phyloP scores from a whole-genome alignment of 2,329 filamentous ascomycete genomes.

The Alternaria ventricosa region DNA sequence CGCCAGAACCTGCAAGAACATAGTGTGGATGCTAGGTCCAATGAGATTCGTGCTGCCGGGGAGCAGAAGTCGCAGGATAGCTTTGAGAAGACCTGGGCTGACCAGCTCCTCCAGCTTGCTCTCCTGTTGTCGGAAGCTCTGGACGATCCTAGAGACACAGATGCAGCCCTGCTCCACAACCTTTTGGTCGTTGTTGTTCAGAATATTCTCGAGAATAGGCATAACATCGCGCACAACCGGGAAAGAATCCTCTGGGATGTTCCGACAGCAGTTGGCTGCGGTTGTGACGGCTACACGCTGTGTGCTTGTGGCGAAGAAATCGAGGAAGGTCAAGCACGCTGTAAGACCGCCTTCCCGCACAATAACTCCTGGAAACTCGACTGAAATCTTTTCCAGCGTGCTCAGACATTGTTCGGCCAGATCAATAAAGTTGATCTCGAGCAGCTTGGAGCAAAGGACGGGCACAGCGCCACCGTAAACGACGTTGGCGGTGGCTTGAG shows the following conservation, averaged over 20 bases:
- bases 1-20: slow-evolving; percentile 89
- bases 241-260: slow-evolving; percentile 94
- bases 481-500: slow-evolving; percentile 90
- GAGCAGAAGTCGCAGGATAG: slow-evolving; percentile 83
- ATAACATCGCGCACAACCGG: slow-evolving; percentile 91
- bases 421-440: slow-evolving; percentile 97
- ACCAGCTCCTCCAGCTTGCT: slow-evolving; percentile 91
- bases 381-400: slow-evolving; percentile 95
- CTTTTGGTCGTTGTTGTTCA: slow-evolving; percentile 91
- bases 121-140: slow-evolving; percentile 92
- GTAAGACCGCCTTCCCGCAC: slow-evolving; percentile 94
- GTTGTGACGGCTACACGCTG: slow-evolving; percentile 97
- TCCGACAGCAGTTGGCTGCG: slow-evolving; percentile 96
- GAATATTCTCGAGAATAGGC: slow-evolving; percentile 89
- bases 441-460: slow-evolving; percentile 89
- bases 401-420: slow-evolving; percentile 95
- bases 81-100: slow-evolving; percentile 82
- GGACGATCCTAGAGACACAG: slow-evolving; percentile 93
- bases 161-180: slow-evolving; percentile 96
- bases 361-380: slow-evolving; percentile 93
- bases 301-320: slow-evolving; percentile 97
- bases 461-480: slow-evolving; percentile 98
- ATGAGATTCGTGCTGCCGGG: slow-evolving; percentile 97
- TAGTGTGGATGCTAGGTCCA: slow-evolving; percentile 91
- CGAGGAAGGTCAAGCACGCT: slow-evolving; percentile 93